Evolutionary conservation across 805 yeast species (phyloP).

Genomic region (Metschnikowia chrysomelidarum): DNA sequence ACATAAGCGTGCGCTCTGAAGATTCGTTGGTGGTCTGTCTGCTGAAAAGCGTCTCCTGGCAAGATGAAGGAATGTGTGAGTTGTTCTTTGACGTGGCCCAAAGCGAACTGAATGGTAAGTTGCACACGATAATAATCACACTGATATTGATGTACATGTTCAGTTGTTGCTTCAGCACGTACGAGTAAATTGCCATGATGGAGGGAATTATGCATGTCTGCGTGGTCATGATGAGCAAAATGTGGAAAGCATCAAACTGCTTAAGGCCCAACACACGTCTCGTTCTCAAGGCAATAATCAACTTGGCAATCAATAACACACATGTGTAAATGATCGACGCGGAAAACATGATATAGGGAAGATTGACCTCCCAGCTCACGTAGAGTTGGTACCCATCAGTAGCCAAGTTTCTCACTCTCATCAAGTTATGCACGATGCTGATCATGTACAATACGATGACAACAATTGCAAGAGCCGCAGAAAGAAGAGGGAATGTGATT

Average conservation of each 20-base stretch:
- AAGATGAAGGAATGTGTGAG: conserved; percentile 24
- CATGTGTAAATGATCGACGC: conserved; percentile 65
- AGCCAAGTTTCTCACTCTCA: conserved; percentile 10
- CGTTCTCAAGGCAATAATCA: conserved; percentile 64
- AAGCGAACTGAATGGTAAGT: conserved; percentile 79
- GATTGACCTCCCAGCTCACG: conserved; percentile 43
- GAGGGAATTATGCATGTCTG: conserved; percentile 86
- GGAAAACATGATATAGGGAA: conserved; percentile 63
- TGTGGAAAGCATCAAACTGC: conserved; percentile 81
- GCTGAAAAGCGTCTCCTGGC: conserved; percentile 16
- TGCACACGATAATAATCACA: conserved; percentile 60
- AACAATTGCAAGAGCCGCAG: conserved; percentile 45
- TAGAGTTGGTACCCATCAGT: conserved; percentile 18
- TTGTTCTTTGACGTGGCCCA: conserved; percentile 80
- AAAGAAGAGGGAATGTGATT: conserved; percentile 35
- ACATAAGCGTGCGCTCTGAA: conserved; percentile 4
- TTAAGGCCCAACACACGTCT: conserved; percentile 75
- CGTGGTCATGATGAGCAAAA: conserved; percentile 72
- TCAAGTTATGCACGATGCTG: conserved; percentile 45
- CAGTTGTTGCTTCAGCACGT: conserved; percentile 28
- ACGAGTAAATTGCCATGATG: conserved; percentile 57
- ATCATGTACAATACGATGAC: conserved; percentile 60
- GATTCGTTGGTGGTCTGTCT: conserved; percentile 9
- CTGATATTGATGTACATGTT: conserved; percentile 50
- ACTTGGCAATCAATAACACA: conserved; percentile 58